Base-by-base conservation (phyloP, 164 flowering plant genomes). In the Magnolia changhungtana region DNA sequence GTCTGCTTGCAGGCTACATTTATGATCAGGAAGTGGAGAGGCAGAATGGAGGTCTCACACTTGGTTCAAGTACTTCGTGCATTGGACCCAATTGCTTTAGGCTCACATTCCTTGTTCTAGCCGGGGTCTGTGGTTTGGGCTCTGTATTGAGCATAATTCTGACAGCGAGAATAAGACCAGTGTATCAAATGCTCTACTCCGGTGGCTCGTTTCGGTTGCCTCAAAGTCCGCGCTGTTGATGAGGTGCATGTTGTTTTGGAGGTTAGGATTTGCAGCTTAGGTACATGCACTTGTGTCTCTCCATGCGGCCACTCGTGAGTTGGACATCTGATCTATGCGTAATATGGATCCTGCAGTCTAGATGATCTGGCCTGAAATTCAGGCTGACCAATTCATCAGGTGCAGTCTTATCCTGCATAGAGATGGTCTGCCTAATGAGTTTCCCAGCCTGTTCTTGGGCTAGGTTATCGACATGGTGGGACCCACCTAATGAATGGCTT, bases 131-230 rank as follows among this genome's bases (percentile, higher is more conserved):
- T 66, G 84, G 79, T 24, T n/a, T 90, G 45, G 94, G 96, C 29
- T 71, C 90, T 8, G 1, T 89, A 11, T 72, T 90, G 87, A 85
- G 93, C 82, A 65, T 88, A 2, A 73, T 92, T 70, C 86, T 94
- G 70, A 87, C 91, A 0, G 55, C 77, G 16, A 81, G 97, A 82
- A 85, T 90, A 24, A 84, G 78, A 80, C 93, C 97, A 2, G 98
- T 94, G 59, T 94, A 94, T 76, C 86, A 89, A 72, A 89, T 90
- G 94, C 92, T 94, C 20, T 94, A 92, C 77, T 77, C 92, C 49
- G 92, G 91, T 6, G 93, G 95, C 65, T 94, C 98, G 19, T 92
- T 91, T 71, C 84, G 95, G 63, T 50, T 88, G 73, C 90, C 91
- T 37, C 88, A 80, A 37, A 81, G 78, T 75, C 73, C 88, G 24